Conservation (phyloP, 306 rosid genomes). For the Quercus parvula region DNA sequence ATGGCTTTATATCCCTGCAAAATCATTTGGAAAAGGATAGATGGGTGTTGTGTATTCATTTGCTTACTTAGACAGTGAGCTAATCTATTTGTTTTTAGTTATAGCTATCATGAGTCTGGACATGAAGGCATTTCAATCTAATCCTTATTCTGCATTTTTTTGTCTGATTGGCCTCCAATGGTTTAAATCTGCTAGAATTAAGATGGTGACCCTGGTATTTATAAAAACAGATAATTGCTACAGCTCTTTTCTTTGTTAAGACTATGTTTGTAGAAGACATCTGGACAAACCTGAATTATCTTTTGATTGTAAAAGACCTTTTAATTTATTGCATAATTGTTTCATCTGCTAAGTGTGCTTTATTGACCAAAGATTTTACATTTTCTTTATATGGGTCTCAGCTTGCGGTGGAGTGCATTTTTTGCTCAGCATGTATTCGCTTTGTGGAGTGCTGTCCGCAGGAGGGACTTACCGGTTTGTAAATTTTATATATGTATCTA, state of each 20-base stretch:
- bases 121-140: neutral
- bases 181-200: neutral
- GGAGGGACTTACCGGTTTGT: conserved; percentile 94
- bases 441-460: conserved; percentile 99
- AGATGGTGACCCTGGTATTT: neutral
- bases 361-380: conserved; percentile 20
- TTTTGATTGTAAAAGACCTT: neutral
- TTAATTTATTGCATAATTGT: neutral
- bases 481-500: neutral
- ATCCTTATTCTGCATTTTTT: neutral
- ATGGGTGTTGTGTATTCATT: neutral
- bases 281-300: neutral
- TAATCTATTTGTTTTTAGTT: neutral
- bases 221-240: neutral
- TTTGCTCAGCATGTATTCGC: conserved; percentile 97
- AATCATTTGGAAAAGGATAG: neutral
- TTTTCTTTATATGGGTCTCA: conserved; percentile 39
- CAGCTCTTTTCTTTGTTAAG: neutral
- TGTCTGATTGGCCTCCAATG: neutral
- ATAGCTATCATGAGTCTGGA: neutral
- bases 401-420: conserved; percentile 99
- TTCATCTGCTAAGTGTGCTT: conserved; percentile 4
- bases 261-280: no score
- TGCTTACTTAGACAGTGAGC: neutral
- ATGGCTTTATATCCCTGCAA: neutral